Evolutionary conservation across 1,139 yeast species (phyloP).

Genomic region (Yamadazyma dendronema): DNA sequence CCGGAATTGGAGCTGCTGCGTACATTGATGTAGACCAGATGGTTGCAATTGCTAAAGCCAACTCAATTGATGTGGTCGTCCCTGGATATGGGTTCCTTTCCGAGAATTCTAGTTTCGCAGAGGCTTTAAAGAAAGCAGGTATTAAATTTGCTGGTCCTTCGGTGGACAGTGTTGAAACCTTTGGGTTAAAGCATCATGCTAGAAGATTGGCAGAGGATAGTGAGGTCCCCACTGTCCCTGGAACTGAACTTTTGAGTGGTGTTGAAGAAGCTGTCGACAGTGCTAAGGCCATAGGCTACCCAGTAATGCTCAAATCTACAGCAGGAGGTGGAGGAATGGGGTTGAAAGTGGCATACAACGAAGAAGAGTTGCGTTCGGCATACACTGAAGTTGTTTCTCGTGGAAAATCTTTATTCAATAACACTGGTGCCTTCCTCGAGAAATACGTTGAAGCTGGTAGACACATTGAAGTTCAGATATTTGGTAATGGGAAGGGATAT

Average conservation of each 20-base stretch:
- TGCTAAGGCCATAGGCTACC: conserved; percentile 42
- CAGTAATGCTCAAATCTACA: conserved; percentile 49
- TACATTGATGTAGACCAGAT: conserved; percentile 43
- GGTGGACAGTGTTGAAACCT: conserved; percentile 28
- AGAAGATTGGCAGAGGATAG: conserved; percentile 26
- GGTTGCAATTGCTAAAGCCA: conserved; percentile 29
- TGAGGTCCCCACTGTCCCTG: conserved; percentile 49
- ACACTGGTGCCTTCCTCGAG: conserved; percentile 43
- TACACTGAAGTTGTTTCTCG: conserved; percentile 40
- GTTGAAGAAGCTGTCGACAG: conserved; percentile 25
- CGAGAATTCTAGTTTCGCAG: conserved; percentile 44
- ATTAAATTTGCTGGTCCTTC: conserved; percentile 49
- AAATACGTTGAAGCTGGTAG: conserved; percentile 43
- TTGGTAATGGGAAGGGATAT: conserved; percentile 44
- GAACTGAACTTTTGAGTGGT: conserved; percentile 39
- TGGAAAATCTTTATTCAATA: conserved; percentile 41
- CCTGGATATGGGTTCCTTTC: conserved; percentile 19
- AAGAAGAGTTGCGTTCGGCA: conserved; percentile 30
- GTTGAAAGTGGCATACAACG: conserved; percentile 36
- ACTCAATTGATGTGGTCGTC: conserved; percentile 7
- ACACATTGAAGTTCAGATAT: conserved; percentile 47
- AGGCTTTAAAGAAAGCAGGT: conserved; percentile 30
- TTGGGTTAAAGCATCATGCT: conserved; percentile 36
- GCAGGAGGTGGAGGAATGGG: conserved; percentile 58
- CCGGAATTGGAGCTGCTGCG: conserved; percentile 41